A percentile compares a stretch with the other conserved stretches of the same genome.
Evolutionary conservation across 768 basidiomycete genomes (phyloP).

Genomic region (Rossbeevera mucosa): DNA sequence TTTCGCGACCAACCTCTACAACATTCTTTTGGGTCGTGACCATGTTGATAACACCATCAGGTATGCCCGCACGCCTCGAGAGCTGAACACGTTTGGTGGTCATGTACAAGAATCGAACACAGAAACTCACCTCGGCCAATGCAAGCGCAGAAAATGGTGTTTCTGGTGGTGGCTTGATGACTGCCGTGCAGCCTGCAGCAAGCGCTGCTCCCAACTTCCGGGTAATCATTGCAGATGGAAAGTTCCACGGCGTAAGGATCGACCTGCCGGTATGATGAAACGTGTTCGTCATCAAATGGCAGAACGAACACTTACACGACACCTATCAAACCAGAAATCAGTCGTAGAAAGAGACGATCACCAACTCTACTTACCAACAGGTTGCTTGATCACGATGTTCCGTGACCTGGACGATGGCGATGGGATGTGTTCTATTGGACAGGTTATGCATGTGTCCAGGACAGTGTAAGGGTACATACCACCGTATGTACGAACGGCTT

Average conservation of each 20-base stretch:
- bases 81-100: constrained; percentile 43
- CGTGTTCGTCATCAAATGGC: background rate
- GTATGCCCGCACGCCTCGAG: constrained; percentile 83
- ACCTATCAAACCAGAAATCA: constrained; percentile 27
- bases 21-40: constrained; percentile 86
- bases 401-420: constrained; percentile 63
- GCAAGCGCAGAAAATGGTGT: constrained; percentile 93
- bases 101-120: background rate
- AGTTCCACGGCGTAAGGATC: constrained; percentile 87
- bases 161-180: constrained; percentile 93
- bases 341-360: constrained; percentile 35
- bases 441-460: background rate
- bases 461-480: constrained; percentile 39
- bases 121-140: constrained; percentile 66
- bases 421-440: constrained; percentile 69
- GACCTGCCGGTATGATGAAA: constrained; percentile 42
- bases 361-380: constrained; percentile 54
- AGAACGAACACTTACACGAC: constrained; percentile 39
- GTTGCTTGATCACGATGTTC: constrained; percentile 91
- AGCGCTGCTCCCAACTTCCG: constrained; percentile 87
- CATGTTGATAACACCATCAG: constrained; percentile 92
- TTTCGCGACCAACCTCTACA: constrained; percentile 83
- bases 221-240: constrained; percentile 92
- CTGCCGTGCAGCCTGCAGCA: constrained; percentile 93
- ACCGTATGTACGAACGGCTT: constrained; percentile 89